phyloP scores from a whole-genome alignment of 768 basidiomycete species.

The Boletales sp. region DNA sequence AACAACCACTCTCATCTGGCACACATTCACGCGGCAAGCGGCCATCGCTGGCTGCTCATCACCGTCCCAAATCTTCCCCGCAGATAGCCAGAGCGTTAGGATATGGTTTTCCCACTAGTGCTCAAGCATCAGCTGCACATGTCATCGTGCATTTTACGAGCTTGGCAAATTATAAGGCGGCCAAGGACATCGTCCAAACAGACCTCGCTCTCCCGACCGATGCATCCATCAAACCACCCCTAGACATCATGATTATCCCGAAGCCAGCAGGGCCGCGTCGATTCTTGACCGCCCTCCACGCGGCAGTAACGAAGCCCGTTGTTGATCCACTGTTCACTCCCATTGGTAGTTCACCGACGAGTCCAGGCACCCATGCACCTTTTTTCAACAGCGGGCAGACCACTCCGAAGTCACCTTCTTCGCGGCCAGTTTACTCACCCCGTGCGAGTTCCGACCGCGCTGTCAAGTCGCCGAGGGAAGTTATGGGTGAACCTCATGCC shows the following conservation, averaged over 20 bases:
- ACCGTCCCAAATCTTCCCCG: slow-evolving; percentile 77
- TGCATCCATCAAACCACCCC: slow-evolving; percentile 44
- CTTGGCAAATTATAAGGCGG: slow-evolving; percentile 80
- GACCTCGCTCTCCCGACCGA: slow-evolving; percentile 42
- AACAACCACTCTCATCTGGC: slow-evolving; percentile 34
- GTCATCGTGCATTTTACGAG: slow-evolving; percentile 87
- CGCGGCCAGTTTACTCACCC: slow-evolving; percentile 39
- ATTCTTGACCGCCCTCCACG: slow-evolving; percentile 88
- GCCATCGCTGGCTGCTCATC: slow-evolving; percentile 62
- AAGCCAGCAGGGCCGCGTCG: slow-evolving; percentile 96
- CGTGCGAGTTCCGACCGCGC: slow-evolving; percentile 65
- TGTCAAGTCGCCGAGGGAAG: slow-evolving; percentile 49
- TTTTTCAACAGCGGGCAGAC: slow-evolving; percentile 36
- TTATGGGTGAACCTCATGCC: slow-evolving; percentile 34
- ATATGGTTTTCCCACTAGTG: slow-evolving; percentile 26
- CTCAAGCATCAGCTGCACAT: slow-evolving; percentile 31
- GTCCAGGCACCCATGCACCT: slow-evolving; percentile 58
- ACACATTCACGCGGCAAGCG: slow-evolving; percentile 51
- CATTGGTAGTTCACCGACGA: slow-evolving; percentile 89
- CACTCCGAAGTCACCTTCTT: slow-evolving; percentile 42
- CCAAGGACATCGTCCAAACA: slow-evolving; percentile 82
- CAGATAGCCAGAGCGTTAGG: slow-evolving; percentile 64
- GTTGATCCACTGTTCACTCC: slow-evolving; percentile 92
- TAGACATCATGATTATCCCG: slow-evolving; percentile 95
- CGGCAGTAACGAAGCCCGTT: slow-evolving; percentile 78